phyloP scores from a whole-genome alignment of 78 protist species.

The Chrysochromulina tobinii region DNA sequence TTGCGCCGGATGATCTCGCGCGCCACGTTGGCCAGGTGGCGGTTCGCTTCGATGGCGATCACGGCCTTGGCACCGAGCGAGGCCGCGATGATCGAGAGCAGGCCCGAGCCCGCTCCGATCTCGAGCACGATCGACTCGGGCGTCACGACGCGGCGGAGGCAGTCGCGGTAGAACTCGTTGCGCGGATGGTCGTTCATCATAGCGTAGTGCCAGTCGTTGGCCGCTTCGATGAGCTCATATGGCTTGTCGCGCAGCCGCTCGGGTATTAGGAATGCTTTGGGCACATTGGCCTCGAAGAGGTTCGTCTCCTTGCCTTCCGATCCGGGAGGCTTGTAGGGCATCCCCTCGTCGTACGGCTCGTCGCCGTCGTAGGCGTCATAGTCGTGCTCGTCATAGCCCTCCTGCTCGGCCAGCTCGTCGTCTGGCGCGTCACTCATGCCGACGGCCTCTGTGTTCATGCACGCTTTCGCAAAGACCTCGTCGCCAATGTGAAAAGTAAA shows the following conservation, averaged over 20 bases:
- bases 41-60: constrained; percentile 41
- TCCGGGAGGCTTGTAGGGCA: constrained; percentile 14
- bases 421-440: too few species aligned
- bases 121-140: constrained; percentile 25
- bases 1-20: neutral
- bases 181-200: constrained; percentile 56
- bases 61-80: constrained; percentile 43
- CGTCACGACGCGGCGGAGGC: neutral
- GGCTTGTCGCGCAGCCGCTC: constrained; percentile 27
- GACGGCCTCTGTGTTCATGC: too few species aligned
- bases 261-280: neutral
- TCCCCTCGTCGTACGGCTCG: too few species aligned
- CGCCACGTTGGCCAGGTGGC: neutral
- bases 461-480: too few species aligned
- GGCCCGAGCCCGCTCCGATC: constrained; percentile 61
- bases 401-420: too few species aligned
- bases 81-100: constrained; percentile 57
- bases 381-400: too few species aligned
- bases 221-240: constrained; percentile 31
- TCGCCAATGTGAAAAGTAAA: too few species aligned
- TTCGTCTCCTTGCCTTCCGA: neutral
- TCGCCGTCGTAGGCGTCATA: too few species aligned
- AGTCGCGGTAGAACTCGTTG: constrained; percentile 17
- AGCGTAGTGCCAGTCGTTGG: constrained; percentile 53
- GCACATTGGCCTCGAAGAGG: neutral